phyloP scores from a whole-genome alignment of 768 basidiomycete species.

The Suillus discolor region DNA sequence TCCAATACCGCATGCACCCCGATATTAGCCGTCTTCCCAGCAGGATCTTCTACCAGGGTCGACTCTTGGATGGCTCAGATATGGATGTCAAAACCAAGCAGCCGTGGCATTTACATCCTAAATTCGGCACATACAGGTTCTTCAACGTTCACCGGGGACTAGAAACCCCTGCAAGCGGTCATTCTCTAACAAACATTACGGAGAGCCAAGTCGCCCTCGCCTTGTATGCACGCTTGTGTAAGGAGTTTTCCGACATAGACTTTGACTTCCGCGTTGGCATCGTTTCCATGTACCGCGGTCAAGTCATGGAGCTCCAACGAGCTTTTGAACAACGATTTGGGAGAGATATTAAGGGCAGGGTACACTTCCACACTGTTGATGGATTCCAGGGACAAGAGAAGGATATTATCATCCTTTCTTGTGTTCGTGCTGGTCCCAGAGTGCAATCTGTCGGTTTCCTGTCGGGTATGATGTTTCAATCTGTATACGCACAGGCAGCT shows the following conservation, averaged over 20 bases:
- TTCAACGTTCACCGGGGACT: constrained; percentile 74
- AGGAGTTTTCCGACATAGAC: constrained; percentile 60
- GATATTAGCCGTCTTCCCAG: constrained; percentile 92
- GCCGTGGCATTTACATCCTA: constrained; percentile 80
- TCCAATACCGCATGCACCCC: constrained; percentile 99
- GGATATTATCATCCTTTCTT: constrained; percentile 96
- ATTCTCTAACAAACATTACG: constrained; percentile 73
- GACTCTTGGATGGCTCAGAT: constrained; percentile 81
- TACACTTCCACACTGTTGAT: constrained; percentile 98
- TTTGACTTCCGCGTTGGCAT: constrained; percentile 64
- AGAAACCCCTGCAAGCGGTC: constrained; percentile 57
- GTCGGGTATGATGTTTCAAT: constrained; percentile 49
- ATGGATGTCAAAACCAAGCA: constrained; percentile 84
- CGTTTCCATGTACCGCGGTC: constrained; percentile 94
- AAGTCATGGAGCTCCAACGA: constrained; percentile 72
- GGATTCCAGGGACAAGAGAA: constrained; percentile 99
- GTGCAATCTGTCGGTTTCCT: constrained; percentile 86
- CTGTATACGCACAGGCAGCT: constrained; percentile 6
- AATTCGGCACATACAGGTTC: constrained; percentile 88
- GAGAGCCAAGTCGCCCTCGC: constrained; percentile 79
- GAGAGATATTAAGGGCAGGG: constrained; percentile 59
- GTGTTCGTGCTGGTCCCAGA: constrained; percentile 92
- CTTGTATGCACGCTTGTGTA: constrained; percentile 70
- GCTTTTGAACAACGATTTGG: constrained; percentile 77
- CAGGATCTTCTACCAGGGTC: constrained; percentile 79